Conservation (phyloP, 2,329 filamentous ascomycete species). For the Alternaria brassicicola region DNA sequence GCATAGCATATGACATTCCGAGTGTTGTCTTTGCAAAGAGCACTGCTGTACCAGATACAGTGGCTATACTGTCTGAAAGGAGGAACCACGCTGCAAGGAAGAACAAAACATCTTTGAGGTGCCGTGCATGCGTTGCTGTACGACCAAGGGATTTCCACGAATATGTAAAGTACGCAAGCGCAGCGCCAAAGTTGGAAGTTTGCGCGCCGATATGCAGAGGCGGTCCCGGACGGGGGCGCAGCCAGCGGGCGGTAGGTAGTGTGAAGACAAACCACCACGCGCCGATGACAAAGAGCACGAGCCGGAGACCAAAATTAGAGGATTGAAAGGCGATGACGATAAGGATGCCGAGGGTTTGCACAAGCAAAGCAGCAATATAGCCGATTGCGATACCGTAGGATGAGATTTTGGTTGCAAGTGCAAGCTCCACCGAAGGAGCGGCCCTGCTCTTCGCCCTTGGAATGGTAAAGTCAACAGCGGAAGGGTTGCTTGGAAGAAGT, state of each 20-base stretch:
- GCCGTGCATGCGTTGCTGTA: slow-evolving; percentile 76
- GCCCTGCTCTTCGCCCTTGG: slow-evolving; percentile 37
- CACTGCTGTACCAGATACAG: slow-evolving; percentile 91
- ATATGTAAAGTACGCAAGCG: slow-evolving; percentile 75
- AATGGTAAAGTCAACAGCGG: slow-evolving; percentile 37
- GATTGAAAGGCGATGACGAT: slow-evolving; percentile 68
- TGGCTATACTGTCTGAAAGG: slow-evolving; percentile 91
- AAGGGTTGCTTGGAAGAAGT: slow-evolving; percentile 40
- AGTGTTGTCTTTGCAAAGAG: slow-evolving; percentile 94
- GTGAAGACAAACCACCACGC: slow-evolving; percentile 94
- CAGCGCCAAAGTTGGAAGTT: slow-evolving; percentile 53
- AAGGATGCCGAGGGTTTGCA: slow-evolving; percentile 81
- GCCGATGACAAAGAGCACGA: slow-evolving; percentile 87
- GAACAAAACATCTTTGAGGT: slow-evolving; percentile 73
- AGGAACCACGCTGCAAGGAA: slow-evolving; percentile 93
- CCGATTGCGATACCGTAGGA: slow-evolving; percentile 93
- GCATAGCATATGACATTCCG: slow-evolving; percentile 83
- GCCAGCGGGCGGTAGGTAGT: slow-evolving; percentile 84
- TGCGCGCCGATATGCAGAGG: slow-evolving; percentile 56
- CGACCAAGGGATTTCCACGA: slow-evolving; percentile 87
- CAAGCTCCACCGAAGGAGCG: slow-evolving; percentile 69
- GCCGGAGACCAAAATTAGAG: slow-evolving; percentile 81
- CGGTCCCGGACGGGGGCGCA: slow-evolving; percentile 86
- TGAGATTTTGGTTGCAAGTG: slow-evolving; percentile 87
- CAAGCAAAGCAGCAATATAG: slow-evolving; percentile 82